These are phyloP conservation scores for Floccularia luteovirens DNA, from an alignment of 768 basidiomycete genomes.

Conservation along the genomic window DNA sequence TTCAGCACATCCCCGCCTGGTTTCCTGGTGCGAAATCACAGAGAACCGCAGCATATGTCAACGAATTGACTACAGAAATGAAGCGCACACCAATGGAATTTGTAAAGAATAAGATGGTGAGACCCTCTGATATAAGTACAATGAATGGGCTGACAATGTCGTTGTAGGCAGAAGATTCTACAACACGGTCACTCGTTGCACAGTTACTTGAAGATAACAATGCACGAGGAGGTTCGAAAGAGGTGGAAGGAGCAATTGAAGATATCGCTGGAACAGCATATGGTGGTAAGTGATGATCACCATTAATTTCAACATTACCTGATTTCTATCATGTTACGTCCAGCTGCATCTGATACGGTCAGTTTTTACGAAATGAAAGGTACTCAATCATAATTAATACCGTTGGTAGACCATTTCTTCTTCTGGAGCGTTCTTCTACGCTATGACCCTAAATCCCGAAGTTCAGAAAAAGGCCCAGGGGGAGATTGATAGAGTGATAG, in stretches of 20 bases:
- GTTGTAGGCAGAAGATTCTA: constrained; percentile 11
- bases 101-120: neutral
- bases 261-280: constrained; percentile 21
- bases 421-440: constrained; percentile 9
- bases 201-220: constrained; percentile 4
- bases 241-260: constrained; percentile 15
- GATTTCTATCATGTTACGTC: neutral
- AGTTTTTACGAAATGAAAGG: neutral
- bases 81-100: neutral
- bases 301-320: neutral
- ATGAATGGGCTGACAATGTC: constrained; percentile 19
- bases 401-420: constrained; percentile 12
- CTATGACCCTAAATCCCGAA: constrained; percentile 11
- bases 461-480: constrained; percentile 15
- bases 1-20: neutral
- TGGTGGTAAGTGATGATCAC: constrained; percentile 12
- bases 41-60: neutral
- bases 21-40: neutral
- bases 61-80: neutral
- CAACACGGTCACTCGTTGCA: constrained; percentile 6
- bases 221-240: constrained; percentile 3
- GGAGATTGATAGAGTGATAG: constrained; percentile 18
- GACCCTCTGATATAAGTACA: constrained; percentile 14
- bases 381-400: neutral
- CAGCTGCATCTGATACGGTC: constrained; percentile 13